These are phyloP conservation scores for Gynandropsis gynandra DNA, from an alignment of 345 rosid species.

Conservation along the genomic window DNA sequence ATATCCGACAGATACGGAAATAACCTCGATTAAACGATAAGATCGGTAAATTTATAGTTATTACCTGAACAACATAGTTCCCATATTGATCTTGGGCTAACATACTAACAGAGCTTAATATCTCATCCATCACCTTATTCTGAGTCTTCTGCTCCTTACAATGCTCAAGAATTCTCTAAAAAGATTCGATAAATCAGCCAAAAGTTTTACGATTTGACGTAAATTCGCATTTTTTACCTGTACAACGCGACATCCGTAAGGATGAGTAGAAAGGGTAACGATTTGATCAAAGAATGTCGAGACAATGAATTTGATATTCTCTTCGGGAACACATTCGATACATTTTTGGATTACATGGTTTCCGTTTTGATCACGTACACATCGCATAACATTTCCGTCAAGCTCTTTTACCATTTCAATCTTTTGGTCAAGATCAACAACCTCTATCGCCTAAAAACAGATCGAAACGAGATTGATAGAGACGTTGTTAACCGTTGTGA, in stretches of 20 bases:
- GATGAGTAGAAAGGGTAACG: constrained; percentile 77
- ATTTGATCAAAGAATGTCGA: constrained; percentile 85
- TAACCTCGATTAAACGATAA: background rate
- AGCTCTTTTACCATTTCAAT: constrained; percentile 86
- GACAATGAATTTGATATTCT: constrained; percentile 67
- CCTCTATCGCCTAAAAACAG: constrained; percentile 73
- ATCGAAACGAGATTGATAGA: background rate
- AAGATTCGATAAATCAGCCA: background rate
- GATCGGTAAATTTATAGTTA: background rate
- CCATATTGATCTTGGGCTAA: constrained; percentile 64
- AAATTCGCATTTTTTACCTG: constrained; percentile 45
- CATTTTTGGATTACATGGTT: constrained; percentile 98
- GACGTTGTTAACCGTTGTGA: background rate
- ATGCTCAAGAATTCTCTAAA: constrained; percentile 50
- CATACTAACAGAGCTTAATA: constrained; percentile 47
- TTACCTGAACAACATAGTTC: constrained; percentile 59
- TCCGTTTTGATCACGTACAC: constrained; percentile 96
- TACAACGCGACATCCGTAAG: constrained; percentile 96
- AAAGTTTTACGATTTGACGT: background rate
- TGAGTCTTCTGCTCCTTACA: constrained; percentile 42
- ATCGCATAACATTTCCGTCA: constrained; percentile 87
- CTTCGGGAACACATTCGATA: constrained; percentile 91
- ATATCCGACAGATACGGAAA: background rate
- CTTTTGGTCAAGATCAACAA: constrained; percentile 85
- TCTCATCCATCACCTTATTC: constrained; percentile 52